These are phyloP conservation scores for Lasiodiplodia hormozganensis DNA, from an alignment of 2,329 filamentous ascomycete species.

Conservation along the genomic window DNA sequence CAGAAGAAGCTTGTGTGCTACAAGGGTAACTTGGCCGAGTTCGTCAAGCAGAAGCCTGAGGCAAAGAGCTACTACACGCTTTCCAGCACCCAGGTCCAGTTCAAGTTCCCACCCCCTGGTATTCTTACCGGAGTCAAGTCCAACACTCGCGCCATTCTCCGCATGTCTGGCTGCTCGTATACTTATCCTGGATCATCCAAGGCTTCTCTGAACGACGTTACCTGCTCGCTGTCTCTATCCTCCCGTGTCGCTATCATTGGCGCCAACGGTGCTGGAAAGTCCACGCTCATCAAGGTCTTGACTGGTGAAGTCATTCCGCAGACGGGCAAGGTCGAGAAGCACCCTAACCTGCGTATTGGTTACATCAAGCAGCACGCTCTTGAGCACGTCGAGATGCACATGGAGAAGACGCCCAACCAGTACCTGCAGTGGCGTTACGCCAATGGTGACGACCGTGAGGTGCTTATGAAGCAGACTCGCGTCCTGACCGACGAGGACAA, in stretches of 20 bases:
- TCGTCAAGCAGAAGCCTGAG: constrained; percentile 90
- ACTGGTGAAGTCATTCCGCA: constrained; percentile 91
- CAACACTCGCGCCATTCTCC: constrained; percentile 88
- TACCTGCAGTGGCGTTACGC: constrained; percentile 99
- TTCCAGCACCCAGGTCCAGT: constrained; percentile 84
- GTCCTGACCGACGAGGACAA: constrained; percentile 84
- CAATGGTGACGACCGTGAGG: constrained; percentile 95
- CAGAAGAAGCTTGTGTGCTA: constrained; percentile 92
- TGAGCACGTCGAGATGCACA: constrained; percentile 99
- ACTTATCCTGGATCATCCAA: constrained; percentile 91
- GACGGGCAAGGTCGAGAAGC: constrained; percentile 90
- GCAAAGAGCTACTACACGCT: constrained; percentile 98
- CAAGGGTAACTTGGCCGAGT: constrained; percentile 81
- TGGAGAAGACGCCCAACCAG: constrained; percentile 99
- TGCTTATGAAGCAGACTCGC: constrained; percentile 97
- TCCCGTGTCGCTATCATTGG: constrained; percentile 96
- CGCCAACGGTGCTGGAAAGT: constrained; percentile 97
- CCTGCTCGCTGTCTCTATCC: constrained; percentile 85
- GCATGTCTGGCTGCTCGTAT: constrained; percentile 90
- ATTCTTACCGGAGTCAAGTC: constrained; percentile 97
- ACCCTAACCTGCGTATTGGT: constrained; percentile 96
- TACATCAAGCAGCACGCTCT: constrained; percentile 99
- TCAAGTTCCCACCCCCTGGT: constrained; percentile 97
- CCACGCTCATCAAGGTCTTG: constrained; percentile 95
- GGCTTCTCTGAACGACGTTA: constrained; percentile 85